Conservation (phyloP, 2,329 filamentous ascomycete genomes). For the Colletotrichum destructivum region DNA sequence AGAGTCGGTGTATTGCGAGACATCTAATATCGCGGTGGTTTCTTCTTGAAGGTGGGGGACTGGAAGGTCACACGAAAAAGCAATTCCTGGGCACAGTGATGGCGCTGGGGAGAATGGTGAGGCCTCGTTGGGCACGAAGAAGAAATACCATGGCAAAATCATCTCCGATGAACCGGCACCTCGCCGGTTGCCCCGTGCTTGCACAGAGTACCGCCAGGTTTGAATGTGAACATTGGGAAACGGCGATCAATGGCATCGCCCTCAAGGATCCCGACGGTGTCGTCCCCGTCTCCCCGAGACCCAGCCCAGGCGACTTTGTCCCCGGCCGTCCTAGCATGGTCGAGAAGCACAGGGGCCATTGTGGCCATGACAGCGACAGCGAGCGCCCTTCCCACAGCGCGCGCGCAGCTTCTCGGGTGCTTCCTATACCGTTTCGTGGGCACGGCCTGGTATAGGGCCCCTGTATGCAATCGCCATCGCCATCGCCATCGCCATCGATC, state of each 20-base stretch:
- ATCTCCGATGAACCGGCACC: neutral
- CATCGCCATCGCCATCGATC: too few species aligned
- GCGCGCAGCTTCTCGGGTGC: slow-evolving; percentile 1
- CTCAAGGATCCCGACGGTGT: neutral
- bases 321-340: neutral
- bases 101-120: neutral
- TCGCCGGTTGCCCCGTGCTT: neutral
- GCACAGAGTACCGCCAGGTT: neutral
- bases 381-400: neutral
- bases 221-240: too few species aligned
- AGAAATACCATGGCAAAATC: neutral
- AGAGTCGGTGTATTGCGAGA: slow-evolving; percentile 18
- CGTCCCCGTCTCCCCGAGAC: slow-evolving; percentile 6
- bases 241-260: slow-evolving; percentile 6
- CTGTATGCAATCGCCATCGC: neutral
- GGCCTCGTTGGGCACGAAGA: neutral
- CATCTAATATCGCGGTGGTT: slow-evolving; percentile 18
- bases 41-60: neutral
- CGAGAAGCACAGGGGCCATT: slow-evolving; percentile 24
- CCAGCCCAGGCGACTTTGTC: neutral
- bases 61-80: slow-evolving; percentile 23
- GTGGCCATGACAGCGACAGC: slow-evolving; percentile 14
- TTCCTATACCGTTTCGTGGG: slow-evolving; percentile 26
- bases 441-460: slow-evolving; percentile 10
- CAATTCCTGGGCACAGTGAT: slow-evolving; percentile 11